Conservation (phyloP, 768 basidiomycete species). For the Trametes cingulata region DNA sequence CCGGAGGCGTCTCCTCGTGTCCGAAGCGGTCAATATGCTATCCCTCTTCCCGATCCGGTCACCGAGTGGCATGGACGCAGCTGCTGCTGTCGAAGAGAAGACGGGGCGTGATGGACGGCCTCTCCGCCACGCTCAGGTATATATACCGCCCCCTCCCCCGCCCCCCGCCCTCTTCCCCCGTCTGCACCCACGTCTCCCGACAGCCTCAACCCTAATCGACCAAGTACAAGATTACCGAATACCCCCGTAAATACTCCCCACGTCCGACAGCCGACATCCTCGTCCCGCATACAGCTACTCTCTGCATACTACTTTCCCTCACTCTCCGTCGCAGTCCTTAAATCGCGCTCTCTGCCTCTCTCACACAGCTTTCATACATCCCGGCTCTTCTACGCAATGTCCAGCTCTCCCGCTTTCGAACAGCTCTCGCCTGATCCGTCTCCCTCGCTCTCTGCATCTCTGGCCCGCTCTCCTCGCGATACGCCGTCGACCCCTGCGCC, state of each 20-base stretch:
- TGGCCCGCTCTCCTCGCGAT: constrained; percentile 12
- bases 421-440: constrained; percentile 17
- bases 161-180: constrained; percentile 14
- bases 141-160: constrained; percentile 18
- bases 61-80: constrained; percentile 14
- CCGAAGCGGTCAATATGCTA: constrained; percentile 11
- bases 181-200: constrained; percentile 8
- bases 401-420: constrained; percentile 13
- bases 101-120: constrained; percentile 20
- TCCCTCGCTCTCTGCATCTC: constrained; percentile 17
- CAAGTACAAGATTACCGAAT: constrained; percentile 10
- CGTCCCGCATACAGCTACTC: constrained; percentile 20
- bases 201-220: constrained; percentile 13
- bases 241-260: constrained; percentile 9
- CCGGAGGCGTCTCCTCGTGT: constrained; percentile 11
- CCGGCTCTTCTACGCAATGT: constrained; percentile 4
- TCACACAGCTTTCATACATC: not conserved
- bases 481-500: constrained; percentile 17
- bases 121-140: constrained; percentile 17
- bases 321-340: not conserved
- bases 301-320: constrained; percentile 20
- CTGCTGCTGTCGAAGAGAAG: constrained; percentile 23
- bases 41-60: constrained; percentile 18
- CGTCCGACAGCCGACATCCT: not conserved
- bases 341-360: not conserved